Percentiles rank a stretch among this genome's conserved stretches.
Evolutionary conservation across 768 basidiomycete genomes (phyloP).

Genomic region (Lactarius hengduanensis): DNA sequence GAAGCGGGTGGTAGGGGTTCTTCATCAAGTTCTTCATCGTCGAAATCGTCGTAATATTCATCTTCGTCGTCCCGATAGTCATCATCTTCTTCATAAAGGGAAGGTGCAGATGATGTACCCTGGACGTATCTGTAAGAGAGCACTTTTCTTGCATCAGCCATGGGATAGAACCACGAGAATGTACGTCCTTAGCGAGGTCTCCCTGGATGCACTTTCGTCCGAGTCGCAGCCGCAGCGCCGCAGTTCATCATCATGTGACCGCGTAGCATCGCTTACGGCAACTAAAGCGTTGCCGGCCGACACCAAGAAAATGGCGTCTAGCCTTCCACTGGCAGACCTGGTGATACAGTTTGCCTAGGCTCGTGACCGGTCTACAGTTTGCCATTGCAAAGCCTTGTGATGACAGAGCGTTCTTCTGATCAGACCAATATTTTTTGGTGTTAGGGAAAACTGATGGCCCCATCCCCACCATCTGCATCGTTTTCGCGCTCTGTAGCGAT

Average conservation of each 20-base stretch:
- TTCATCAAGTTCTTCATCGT: constrained; percentile 9
- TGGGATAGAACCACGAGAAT: background rate
- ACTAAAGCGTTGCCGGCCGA: no score
- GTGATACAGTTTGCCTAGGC: background rate
- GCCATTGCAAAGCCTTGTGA: no score
- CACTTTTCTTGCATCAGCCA: constrained; percentile 14
- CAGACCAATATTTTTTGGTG: no score
- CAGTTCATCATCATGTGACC: constrained; percentile 14
- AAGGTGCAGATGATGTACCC: constrained; percentile 16
- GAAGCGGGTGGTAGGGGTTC: constrained; percentile 5
- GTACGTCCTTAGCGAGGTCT: background rate
- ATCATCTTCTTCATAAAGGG: constrained; percentile 17
- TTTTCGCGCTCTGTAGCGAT: no score
- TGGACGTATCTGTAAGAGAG: constrained; percentile 24
- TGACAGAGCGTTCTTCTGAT: no score
- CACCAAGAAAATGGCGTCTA: background rate
- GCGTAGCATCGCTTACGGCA: background rate
- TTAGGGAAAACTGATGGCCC: no score
- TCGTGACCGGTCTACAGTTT: no score
- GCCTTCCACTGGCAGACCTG: background rate
- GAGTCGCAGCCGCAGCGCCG: background rate
- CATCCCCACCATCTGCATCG: no score
- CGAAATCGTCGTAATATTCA: constrained; percentile 15
- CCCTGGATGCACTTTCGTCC: background rate
- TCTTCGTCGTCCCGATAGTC: constrained; percentile 17